A percentile compares a stretch with the other conserved stretches of the same genome.
These are phyloP conservation scores for Penicillium corylophilum DNA, from an alignment of 2,329 filamentous ascomycete genomes.

Conservation along the genomic window DNA sequence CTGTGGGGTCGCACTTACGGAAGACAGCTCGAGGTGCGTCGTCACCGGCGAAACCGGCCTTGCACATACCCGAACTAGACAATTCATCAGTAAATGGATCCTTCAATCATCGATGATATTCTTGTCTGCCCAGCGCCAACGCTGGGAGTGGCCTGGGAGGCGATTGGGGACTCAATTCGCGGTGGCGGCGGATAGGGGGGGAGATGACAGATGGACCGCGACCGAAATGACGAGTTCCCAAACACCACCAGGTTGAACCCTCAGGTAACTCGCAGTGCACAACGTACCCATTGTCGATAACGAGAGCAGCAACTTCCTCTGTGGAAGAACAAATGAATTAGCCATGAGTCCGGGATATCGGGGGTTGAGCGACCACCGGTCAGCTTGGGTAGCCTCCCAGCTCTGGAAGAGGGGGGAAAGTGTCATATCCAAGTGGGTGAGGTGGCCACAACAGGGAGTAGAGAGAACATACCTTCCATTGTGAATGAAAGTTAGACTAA, in stretches of 20 bases:
- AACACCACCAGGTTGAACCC: slow-evolving; percentile 28
- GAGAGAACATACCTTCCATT: slow-evolving; percentile 64
- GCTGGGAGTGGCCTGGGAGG: slow-evolving; percentile 6
- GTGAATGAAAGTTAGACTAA: slow-evolving; percentile 46
- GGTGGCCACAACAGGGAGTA: slow-evolving; percentile 29
- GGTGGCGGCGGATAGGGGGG: slow-evolving; percentile 19
- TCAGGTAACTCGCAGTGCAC: slow-evolving; percentile 29
- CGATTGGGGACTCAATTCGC: slow-evolving; percentile 17
- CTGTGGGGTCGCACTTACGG: slow-evolving; percentile 71
- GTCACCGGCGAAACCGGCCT: slow-evolving; percentile 99
- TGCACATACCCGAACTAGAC: slow-evolving; percentile 98
- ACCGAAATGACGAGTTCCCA: slow-evolving; percentile 19
- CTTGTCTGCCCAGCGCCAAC: neutral
- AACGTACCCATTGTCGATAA: slow-evolving; percentile 99
- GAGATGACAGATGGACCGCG: slow-evolving; percentile 19
- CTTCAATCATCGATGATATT: neutral
- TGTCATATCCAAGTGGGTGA: slow-evolving; percentile 24
- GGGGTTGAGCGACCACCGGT: slow-evolving; percentile 11
- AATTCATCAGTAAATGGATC: slow-evolving; percentile 27
- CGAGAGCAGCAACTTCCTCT: slow-evolving; percentile 99
- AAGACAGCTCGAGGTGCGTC: slow-evolving; percentile 99
- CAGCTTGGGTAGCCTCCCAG: slow-evolving; percentile 13
- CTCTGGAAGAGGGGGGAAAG: slow-evolving; percentile 17
- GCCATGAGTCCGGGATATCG: slow-evolving; percentile 24
- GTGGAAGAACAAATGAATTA: slow-evolving; percentile 46